Percentiles rank a stretch among this genome's conserved stretches.
Evolutionary conservation across 164 flowering plant species (phyloP).

Genomic region (Macadamia tetraphylla): DNA sequence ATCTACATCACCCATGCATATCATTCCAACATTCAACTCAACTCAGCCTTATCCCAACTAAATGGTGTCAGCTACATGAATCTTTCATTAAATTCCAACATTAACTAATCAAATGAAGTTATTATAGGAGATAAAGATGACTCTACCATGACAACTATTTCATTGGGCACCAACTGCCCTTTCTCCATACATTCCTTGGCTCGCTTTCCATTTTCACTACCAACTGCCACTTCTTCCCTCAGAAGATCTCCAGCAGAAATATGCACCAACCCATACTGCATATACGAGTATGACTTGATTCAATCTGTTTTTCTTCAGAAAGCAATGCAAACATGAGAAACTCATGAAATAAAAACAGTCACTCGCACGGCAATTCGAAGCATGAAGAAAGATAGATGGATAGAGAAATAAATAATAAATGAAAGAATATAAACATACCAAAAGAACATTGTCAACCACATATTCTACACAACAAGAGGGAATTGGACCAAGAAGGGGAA

Average conservation of each 20-base stretch:
- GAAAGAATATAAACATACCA: not conserved
- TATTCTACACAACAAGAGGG: too few species aligned
- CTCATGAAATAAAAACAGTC: constrained; percentile 16
- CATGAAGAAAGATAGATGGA: not conserved
- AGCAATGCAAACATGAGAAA: constrained; percentile 22
- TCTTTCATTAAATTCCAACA: not conserved
- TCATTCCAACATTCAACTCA: too few species aligned
- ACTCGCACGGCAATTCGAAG: not conserved
- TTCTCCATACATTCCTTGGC: constrained; percentile 90
- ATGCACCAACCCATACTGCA: constrained; percentile 95
- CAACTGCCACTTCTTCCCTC: constrained; percentile 80
- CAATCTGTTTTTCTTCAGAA: constrained; percentile 31
- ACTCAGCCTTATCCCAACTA: too few species aligned
- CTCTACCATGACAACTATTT: constrained; percentile 85
- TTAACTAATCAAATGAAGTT: not conserved
- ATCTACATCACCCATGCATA: constrained; percentile 40
- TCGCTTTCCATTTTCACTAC: constrained; percentile 78
- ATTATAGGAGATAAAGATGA: not conserved
- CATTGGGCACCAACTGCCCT: constrained; percentile 82
- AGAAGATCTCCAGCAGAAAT: constrained; percentile 93
- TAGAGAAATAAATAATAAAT: not conserved
- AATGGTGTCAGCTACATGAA: too few species aligned
- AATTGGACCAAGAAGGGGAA: not conserved
- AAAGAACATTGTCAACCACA: not conserved
- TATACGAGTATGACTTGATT: constrained; percentile 34